Conservation (phyloP, 352 stramenopile genomes). For the Thraustochytrium sp. region DNA sequence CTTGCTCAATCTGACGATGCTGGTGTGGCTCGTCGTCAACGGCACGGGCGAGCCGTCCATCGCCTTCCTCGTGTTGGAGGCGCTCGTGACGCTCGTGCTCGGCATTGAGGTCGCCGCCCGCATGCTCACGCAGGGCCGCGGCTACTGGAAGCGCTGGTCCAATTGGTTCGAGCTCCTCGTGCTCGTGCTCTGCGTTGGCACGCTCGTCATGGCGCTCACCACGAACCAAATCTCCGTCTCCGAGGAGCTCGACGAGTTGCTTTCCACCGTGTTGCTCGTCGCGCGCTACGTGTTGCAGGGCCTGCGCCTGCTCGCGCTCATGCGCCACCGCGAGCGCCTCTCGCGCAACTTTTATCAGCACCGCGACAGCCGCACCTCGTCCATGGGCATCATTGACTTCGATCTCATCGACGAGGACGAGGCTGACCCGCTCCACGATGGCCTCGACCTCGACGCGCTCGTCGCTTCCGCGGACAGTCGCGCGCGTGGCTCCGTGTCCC, state of each 20-base stretch:
- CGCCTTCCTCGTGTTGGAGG: not conserved
- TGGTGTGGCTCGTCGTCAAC: slow-evolving; percentile 24
- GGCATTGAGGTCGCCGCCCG: not conserved
- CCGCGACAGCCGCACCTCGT: not conserved
- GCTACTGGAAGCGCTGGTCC: slow-evolving; percentile 21
- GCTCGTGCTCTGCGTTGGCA: not conserved
- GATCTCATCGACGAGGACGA: slow-evolving; percentile 10
- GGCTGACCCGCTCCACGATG: not conserved
- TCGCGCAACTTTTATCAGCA: not conserved
- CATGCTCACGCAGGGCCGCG: slow-evolving; percentile 13
- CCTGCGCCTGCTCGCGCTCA: not conserved
- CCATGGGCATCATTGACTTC: slow-evolving; percentile 38
- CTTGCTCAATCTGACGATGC: slow-evolving; percentile 25
- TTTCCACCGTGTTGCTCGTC: not conserved
- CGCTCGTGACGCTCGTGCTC: not conserved
- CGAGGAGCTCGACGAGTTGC: slow-evolving; percentile 31
- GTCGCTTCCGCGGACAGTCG: not conserved
- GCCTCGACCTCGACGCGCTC: not conserved
- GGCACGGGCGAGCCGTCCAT: not conserved
- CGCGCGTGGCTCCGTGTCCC: too few species aligned
- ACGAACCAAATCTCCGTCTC: not conserved
- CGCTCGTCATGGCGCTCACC: not conserved
- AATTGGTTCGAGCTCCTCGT: slow-evolving; percentile 43
- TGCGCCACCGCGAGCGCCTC: slow-evolving; percentile 14
- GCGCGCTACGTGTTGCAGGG: slow-evolving; percentile 28